phyloP scores from a whole-genome alignment of 129 eudicot genomes.

The Saussurea involucrata region DNA sequence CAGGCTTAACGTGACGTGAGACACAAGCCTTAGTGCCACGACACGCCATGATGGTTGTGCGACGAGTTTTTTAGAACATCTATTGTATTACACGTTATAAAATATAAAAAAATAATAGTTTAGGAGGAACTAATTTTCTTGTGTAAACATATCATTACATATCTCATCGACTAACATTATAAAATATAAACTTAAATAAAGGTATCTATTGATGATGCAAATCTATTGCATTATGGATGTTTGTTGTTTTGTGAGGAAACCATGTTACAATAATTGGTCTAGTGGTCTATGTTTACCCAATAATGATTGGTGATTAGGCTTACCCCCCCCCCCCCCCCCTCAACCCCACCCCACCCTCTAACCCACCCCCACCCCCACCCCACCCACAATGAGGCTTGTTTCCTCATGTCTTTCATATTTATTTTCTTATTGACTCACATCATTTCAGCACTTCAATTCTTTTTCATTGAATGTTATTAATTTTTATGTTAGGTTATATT shows the following conservation, averaged over 20 bases:
- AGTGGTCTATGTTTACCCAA: not conserved
- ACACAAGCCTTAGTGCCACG: too few relatives aligned
- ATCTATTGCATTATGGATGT: not conserved
- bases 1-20: too few relatives aligned
- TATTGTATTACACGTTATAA: too few relatives aligned
- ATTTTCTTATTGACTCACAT: not conserved
- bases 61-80: too few relatives aligned
- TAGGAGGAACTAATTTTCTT: too few relatives aligned
- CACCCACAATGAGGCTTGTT: conserved; percentile 10
- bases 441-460: not conserved
- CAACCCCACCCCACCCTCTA: not conserved
- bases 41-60: too few relatives aligned
- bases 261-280: not conserved
- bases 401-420: not conserved
- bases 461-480: not conserved
- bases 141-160: not conserved
- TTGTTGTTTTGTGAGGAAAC: conserved; percentile 12
- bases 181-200: not conserved
- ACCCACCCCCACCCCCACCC: not conserved
- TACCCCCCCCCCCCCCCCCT: not conserved
- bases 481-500: not conserved
- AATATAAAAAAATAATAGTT: too few relatives aligned
- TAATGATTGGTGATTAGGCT: conserved; percentile 10
- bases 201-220: not conserved
- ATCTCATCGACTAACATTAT: not conserved